Evolutionary conservation across 1,284 basidiomycete genomes (phyloP), one percentile per base, ranked within the genome.

Genomic region (Moniliophthora roreri): DNA sequence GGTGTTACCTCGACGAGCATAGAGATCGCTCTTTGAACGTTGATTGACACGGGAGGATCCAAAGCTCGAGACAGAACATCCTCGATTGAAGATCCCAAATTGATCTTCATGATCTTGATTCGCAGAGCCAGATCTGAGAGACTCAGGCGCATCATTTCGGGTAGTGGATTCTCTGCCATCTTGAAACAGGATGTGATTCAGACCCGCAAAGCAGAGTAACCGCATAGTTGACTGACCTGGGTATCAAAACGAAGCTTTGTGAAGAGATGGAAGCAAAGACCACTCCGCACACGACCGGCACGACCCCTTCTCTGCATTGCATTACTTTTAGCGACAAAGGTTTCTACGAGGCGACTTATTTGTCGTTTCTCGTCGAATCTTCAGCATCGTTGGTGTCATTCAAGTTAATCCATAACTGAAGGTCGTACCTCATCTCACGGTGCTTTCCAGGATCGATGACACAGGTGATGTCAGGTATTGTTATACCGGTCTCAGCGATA

Each of bases 361-460:
- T 99, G 96, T 6, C 96, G 85, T 72, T 98, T 99, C 74, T 99
- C 97, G 66, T 99, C 96, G 65, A 95, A 99, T 58, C 91, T 93
- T 59, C 46, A 20, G 24, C 48, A 16, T 6, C 15, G 6, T 48
- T 11, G 36, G 34, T 15, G 13, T 18, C 28, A 36, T 8, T 4
- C 13, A 10, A 32, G 10, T 52, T 18, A 46, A 32, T 3, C 28
- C 23, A 53, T 7, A 28, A 41, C 34, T 9, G 10, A 4, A 35
- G 9, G 4, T 60, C 62, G 51, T 59, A 89, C 87, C 89, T 83
- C 89, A 96, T 95, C 72, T 94, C 89, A 58, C 91, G 82, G 66
- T 99, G 95, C 66, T 94, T 95, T 46, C 97, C 97, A 0, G 87
- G 85, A 68, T 99, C 97, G 53, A 99, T 95, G 11, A 99, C 97